phyloP scores from a whole-genome alignment of 2,329 filamentous ascomycete species.

The Alternaria sp. region DNA sequence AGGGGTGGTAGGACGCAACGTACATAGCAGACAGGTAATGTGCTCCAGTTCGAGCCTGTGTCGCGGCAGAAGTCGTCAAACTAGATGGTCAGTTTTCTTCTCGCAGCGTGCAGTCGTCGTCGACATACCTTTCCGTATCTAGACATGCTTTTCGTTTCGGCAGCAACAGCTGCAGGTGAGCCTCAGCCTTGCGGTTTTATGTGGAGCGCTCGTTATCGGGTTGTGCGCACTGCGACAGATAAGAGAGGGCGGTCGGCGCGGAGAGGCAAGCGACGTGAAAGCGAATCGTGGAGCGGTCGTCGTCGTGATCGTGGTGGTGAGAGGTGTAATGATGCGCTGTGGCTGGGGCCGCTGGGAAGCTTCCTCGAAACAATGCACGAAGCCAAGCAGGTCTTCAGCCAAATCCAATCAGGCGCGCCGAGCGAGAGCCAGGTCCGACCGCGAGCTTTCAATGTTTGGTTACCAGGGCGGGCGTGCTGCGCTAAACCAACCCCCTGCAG shows the following conservation, averaged over 20 bases:
- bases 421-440: neutral
- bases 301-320: constrained; percentile 14
- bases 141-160: constrained; percentile 34
- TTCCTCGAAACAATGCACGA: constrained; percentile 25
- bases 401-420: neutral
- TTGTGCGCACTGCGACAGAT: constrained; percentile 6
- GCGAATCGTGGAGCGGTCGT: constrained; percentile 11
- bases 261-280: constrained; percentile 11
- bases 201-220: constrained; percentile 18
- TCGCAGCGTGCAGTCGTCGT: neutral
- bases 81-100: neutral
- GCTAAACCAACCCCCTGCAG: constrained; percentile 8
- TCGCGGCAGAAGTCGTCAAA: constrained; percentile 58
- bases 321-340: constrained; percentile 24
- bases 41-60: constrained; percentile 51
- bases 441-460: constrained; percentile 16
- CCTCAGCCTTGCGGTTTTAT: constrained; percentile 32
- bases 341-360: constrained; percentile 22
- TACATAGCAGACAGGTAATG: constrained; percentile 58
- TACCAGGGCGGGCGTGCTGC: constrained; percentile 11
- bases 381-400: constrained; percentile 9
- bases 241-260: constrained; percentile 10
- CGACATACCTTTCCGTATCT: constrained; percentile 33
- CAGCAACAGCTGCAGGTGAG: constrained; percentile 16
- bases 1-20: constrained; percentile 27